phyloP scores from a whole-genome alignment of 805 yeast genomes.

The Ogataea trehaloabstinens region DNA sequence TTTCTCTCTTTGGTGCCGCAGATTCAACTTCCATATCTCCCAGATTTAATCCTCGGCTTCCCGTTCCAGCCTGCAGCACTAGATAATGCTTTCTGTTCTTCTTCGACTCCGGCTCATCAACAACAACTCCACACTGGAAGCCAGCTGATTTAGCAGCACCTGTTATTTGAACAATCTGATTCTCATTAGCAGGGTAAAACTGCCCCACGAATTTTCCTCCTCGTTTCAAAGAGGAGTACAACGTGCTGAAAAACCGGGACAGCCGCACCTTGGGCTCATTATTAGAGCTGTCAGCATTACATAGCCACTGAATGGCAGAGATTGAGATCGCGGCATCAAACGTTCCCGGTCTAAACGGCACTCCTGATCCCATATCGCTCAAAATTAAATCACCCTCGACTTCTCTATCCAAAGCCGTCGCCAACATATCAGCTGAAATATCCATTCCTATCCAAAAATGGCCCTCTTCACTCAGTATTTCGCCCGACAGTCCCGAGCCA shows the following conservation, averaged over 20 bases:
- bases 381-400: slow-evolving; percentile 91
- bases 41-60: slow-evolving; percentile 73
- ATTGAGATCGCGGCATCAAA: slow-evolving; percentile 96
- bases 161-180: slow-evolving; percentile 73
- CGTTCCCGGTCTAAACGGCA: slow-evolving; percentile 93
- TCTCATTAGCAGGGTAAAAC: slow-evolving; percentile 90
- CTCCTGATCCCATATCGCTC: slow-evolving; percentile 90
- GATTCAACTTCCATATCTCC: slow-evolving; percentile 81
- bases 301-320: slow-evolving; percentile 96
- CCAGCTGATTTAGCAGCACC: slow-evolving; percentile 91
- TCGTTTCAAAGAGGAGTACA: slow-evolving; percentile 80
- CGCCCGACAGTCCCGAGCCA: slow-evolving; percentile 96
- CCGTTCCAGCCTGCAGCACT: slow-evolving; percentile 82
- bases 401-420: slow-evolving; percentile 88
- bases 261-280: slow-evolving; percentile 84
- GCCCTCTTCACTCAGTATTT: slow-evolving; percentile 89
- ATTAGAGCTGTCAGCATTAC: slow-evolving; percentile 85
- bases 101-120: slow-evolving; percentile 91
- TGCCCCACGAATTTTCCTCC: slow-evolving; percentile 99
- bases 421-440: slow-evolving; percentile 93
- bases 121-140: slow-evolving; percentile 91
- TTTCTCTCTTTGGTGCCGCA: slow-evolving; percentile 36
- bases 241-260: slow-evolving; percentile 78
- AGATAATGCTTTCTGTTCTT: slow-evolving; percentile 88
- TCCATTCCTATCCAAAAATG: slow-evolving; percentile 96